Percentiles rank a stretch among this genome's conserved stretches.
phyloP scores from a whole-genome alignment of 306 rosid species.

The Myrica gale region DNA sequence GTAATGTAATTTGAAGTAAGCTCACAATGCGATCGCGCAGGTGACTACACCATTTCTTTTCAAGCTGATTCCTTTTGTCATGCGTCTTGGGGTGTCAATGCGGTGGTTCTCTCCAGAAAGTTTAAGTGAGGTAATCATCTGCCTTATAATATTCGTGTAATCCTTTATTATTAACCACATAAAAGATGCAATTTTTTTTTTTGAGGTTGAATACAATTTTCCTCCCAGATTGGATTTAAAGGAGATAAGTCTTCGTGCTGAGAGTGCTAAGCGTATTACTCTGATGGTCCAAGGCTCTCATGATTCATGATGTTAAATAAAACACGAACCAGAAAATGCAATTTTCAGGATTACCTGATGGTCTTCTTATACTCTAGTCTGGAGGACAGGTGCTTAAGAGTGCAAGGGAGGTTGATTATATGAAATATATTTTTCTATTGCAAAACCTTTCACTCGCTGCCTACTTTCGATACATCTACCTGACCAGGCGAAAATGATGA shows the following conservation, averaged over 20 bases:
- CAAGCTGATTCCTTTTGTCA: constrained; percentile 87
- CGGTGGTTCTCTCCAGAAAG: constrained; percentile 87
- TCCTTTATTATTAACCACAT: constrained; percentile 1
- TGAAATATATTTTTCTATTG: too few relatives aligned
- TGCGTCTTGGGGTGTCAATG: constrained; percentile 73
- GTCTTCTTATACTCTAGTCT: too few relatives aligned
- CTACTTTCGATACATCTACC: too few relatives aligned
- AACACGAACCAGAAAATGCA: too few relatives aligned
- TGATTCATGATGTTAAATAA: constrained; percentile 44
- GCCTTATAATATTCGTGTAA: background rate
- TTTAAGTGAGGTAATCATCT: constrained; percentile 62
- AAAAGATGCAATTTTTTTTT: constrained; percentile 26
- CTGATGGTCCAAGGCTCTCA: constrained; percentile 74
- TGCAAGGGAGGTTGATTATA: too few relatives aligned
- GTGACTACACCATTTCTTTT: constrained; percentile 98
- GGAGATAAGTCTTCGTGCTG: constrained; percentile 68
- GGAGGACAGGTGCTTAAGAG: too few relatives aligned
- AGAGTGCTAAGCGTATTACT: constrained; percentile 71
- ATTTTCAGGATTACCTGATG: too few relatives aligned
- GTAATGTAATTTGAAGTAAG: constrained; percentile 21
- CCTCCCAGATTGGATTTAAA: constrained; percentile 65
- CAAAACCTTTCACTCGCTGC: too few relatives aligned
- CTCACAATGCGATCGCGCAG: constrained; percentile 44
- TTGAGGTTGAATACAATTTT: constrained; percentile 36
- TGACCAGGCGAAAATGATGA: too few relatives aligned